These are phyloP conservation scores for Solanum hybrid DNA, from an alignment of 305 asterid genomes.

Conservation along the genomic window DNA sequence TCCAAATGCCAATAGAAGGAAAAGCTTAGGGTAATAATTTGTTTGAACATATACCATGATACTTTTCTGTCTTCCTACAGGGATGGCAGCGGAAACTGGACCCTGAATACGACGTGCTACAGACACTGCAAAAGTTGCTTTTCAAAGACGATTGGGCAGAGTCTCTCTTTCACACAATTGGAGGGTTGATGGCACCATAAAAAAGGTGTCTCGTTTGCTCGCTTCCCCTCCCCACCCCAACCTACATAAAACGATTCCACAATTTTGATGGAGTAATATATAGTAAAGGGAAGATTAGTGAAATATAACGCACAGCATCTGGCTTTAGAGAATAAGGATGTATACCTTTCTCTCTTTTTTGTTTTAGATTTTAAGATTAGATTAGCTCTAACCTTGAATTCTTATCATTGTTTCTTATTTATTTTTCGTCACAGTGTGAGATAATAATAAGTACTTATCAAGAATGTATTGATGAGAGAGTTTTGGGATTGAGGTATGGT, in stretches of 20 bases:
- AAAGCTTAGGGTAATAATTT: neutral
- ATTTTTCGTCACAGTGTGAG: neutral
- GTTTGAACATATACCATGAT: neutral
- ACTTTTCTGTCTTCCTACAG: constrained; percentile 20
- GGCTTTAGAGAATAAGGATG: constrained; percentile 5
- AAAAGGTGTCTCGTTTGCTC: constrained; percentile 15
- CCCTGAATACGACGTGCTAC: constrained; percentile 64
- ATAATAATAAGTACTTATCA: neutral
- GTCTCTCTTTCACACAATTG: constrained; percentile 67
- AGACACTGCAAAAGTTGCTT: constrained; percentile 54
- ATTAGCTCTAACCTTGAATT: neutral
- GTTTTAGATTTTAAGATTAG: neutral
- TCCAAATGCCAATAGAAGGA: neutral
- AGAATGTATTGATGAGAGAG: neutral
- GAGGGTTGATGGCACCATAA: constrained; percentile 80
- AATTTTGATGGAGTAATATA: constrained; percentile 10
- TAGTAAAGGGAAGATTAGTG: neutral
- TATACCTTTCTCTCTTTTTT: neutral
- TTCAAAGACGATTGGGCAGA: constrained; percentile 74
- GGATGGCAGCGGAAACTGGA: constrained; percentile 98
- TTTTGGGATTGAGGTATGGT: neutral
- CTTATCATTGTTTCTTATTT: neutral
- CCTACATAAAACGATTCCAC: neutral
- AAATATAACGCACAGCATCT: neutral
- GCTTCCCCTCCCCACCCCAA: neutral